Evolutionary conservation across 495 filamentous ascomycete genomes (phyloP).

Genomic region (Neurospora sp.): DNA sequence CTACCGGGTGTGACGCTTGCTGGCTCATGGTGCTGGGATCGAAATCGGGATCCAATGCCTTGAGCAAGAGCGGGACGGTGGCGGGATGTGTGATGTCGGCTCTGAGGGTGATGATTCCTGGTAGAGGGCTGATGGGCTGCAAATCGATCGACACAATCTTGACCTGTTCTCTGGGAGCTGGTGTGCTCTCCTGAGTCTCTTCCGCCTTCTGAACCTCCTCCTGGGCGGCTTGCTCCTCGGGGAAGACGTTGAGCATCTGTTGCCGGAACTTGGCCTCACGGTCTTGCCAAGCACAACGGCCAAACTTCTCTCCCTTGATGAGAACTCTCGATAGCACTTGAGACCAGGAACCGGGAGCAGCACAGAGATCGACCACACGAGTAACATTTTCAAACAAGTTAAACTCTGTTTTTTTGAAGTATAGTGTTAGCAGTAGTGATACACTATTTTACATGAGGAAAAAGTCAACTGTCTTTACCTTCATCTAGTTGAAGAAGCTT

Average conservation of each 20-base stretch:
- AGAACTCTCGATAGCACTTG: conserved; percentile 89
- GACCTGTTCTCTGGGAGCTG: conserved; percentile 54
- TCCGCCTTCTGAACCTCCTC: not conserved
- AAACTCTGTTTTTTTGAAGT: conserved; percentile 49
- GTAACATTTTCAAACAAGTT: conserved; percentile 80
- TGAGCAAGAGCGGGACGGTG: conserved; percentile 78
- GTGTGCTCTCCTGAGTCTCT: not conserved
- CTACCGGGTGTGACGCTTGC: conserved; percentile 59
- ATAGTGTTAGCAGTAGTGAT: not conserved
- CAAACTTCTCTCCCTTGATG: conserved; percentile 86
- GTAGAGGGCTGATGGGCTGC: conserved; percentile 87
- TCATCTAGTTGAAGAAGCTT: conserved; percentile 94
- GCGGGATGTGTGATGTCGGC: conserved; percentile 97
- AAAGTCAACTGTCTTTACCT: conserved; percentile 22
- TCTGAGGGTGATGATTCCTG: conserved; percentile 81
- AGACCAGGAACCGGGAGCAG: conserved; percentile 92
- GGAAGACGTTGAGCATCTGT: conserved; percentile 39
- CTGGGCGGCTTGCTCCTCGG: conserved; percentile 19
- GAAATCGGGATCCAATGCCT: conserved; percentile 70
- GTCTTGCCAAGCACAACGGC: conserved; percentile 73
- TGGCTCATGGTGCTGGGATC: conserved; percentile 41
- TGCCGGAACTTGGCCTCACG: conserved; percentile 55
- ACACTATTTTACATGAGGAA: not conserved
- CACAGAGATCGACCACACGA: conserved; percentile 93
- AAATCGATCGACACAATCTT: conserved; percentile 94